Evolutionary conservation across 148 eudicot species (phyloP).

Genomic region (Spergularia bocconei): DNA sequence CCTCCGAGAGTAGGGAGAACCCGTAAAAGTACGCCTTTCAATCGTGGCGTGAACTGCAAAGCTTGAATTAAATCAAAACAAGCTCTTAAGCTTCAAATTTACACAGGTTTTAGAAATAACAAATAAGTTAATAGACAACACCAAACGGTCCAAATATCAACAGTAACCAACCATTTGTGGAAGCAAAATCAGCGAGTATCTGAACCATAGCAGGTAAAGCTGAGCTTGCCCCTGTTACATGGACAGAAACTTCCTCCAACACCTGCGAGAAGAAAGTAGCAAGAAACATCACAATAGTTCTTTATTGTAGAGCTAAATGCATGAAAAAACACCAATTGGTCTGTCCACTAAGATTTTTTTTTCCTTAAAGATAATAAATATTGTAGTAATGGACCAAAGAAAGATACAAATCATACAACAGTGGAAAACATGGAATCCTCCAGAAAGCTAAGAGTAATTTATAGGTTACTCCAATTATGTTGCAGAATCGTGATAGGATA

Average conservation of each 20-base stretch:
- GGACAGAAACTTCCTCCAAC: slow-evolving; percentile 91
- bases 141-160: background rate
- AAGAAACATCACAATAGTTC: slow-evolving; percentile 7
- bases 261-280: slow-evolving; percentile 47
- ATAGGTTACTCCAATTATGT: too few relatives aligned
- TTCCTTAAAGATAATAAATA: too few relatives aligned
- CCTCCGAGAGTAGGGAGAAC: slow-evolving; percentile 91
- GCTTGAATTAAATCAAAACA: slow-evolving; percentile 47
- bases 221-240: slow-evolving; percentile 76
- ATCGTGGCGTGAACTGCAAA: slow-evolving; percentile 85
- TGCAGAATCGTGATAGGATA: too few relatives aligned
- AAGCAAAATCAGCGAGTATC: slow-evolving; percentile 84
- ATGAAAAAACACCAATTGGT: slow-evolving; percentile 3
- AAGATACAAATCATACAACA: too few relatives aligned
- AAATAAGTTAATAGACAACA: background rate
- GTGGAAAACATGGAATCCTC: too few relatives aligned
- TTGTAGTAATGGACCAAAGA: too few relatives aligned
- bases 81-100: slow-evolving; percentile 23
- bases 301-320: background rate
- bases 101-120: slow-evolving; percentile 8
- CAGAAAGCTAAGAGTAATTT: too few relatives aligned
- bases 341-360: background rate
- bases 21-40: slow-evolving; percentile 84
- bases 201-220: slow-evolving; percentile 95
- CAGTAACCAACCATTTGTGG: slow-evolving; percentile 63